Evolutionary conservation across 139 green algal species (phyloP), one percentile per base, ranked within the genome.

Genomic region (Deuterostichococcus epilithicus): DNA sequence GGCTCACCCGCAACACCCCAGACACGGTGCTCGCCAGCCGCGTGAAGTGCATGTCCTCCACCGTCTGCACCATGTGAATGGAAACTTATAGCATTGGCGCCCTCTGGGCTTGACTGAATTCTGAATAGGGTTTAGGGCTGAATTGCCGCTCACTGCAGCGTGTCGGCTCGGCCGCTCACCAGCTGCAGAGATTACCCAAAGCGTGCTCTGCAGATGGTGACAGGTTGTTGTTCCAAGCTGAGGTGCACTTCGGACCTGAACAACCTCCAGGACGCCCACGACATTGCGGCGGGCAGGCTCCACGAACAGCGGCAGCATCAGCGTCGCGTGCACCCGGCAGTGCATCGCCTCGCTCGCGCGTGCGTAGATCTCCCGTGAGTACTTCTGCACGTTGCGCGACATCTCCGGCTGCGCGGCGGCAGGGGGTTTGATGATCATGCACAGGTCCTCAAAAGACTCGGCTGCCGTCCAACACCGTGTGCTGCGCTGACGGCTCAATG

Each of bases 351-450:
- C 85, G 30, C 74, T 73, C 1, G 76, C 77, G 10, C 85, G 76
- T 38, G 87, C 52, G 73, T 90, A 90, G 10, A 78, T 75, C 5
- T 76, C 52, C 71, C 82, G 83, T 39, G 44, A 44, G 76, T 90
- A 89, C 34, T 86, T 74, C 69, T 90, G 85, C 25, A 90, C 85
- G 42, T 90, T 90, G 42, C 78, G 85, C 33, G 80, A 82, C 78
- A 90, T 85, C 73, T 90, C 85, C n/a, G 85, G 84, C 83, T 87
- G 77, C 72, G 39, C 26, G 52, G 10, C n/a, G n/a, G n/a, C n/a
- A n/a, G n/a, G n/a, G n/a, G n/a, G n/a, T n/a, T n/a, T n/a, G n/a
- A n/a, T n/a, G n/a, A n/a, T n/a, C n/a, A n/a, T n/a, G n/a, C n/a
- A n/a, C n/a, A n/a, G n/a, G n/a, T n/a, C n/a, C n/a, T n/a, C n/a